Base-by-base conservation (phyloP, 192 early-diverging fungal species). In the Spinellus fusiger region DNA sequence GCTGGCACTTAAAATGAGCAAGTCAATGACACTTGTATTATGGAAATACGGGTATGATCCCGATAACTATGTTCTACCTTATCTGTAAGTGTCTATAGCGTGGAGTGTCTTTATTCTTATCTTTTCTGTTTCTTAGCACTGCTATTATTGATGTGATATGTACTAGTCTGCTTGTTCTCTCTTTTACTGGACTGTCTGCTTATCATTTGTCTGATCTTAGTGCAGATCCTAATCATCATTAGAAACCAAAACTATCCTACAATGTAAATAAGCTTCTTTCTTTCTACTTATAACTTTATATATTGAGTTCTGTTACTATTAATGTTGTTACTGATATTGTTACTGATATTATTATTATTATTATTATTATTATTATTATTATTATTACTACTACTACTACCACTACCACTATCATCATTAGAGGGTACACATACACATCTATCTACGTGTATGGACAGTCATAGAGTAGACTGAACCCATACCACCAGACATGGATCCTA, bases 31-130 rank as follows among this genome's bases (percentile, higher is more conserved):
- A 16, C 61, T 71, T 8, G 37, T 65, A 15, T 76, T 86, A 47
- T 91, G 89, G 89, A 58, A 70, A n/a, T 65, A 75, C n/a, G 75
- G 80, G 13, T 88, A 91, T 49, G 87, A 91, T 55, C 89, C 89
- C 12, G 89, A 91, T 53, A 88, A 91, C 69, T 91, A 85, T 68
- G 80, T 77, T 0, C 46, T 81, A 29, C 82, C 82, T 0, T 79
- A 81, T 56, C 33, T 84, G 82, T 83, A 77, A 80, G 81, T 74
- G 27, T 23, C 5, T 54, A 37, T 32, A 47, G 32, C 10, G 25
- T 1, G 37, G 12, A 18, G 22, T 69, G 16, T 23, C 53, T 44
- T 32, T 57, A 13, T 34, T 49, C 16, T 22, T 16, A 55, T 44
- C 12, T 33, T 34, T 62, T 69, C 53, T 55, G 64, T 51, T 62